These are phyloP conservation scores for Termitomyces sp. DNA, from an alignment of 768 basidiomycete genomes.

Conservation along the genomic window DNA sequence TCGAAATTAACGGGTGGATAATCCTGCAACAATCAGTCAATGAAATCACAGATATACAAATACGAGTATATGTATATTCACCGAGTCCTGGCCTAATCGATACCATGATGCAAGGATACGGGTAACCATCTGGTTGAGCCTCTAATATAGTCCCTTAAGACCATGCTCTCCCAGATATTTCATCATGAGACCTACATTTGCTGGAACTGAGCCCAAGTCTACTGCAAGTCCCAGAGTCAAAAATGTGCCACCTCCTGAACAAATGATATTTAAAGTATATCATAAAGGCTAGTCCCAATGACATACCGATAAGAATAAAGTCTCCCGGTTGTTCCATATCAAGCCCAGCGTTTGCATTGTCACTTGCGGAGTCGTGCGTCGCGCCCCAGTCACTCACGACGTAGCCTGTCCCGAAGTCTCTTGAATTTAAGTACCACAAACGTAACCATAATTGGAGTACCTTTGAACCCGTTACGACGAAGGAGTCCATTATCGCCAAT, in stretches of 20 bases:
- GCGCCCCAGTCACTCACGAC: conserved; percentile 53
- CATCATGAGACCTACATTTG: conserved; percentile 20
- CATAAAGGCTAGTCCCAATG: neutral
- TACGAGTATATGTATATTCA: conserved; percentile 15
- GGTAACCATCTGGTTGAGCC: conserved; percentile 46
- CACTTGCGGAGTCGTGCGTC: conserved; percentile 44
- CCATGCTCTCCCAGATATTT: neutral
- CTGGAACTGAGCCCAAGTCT: conserved; percentile 31
- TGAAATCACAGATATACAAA: neutral
- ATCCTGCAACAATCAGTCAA: conserved; percentile 25
- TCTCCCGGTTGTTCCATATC: conserved; percentile 56
- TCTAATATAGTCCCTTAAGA: conserved; percentile 19
- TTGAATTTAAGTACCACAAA: neutral
- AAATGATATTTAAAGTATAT: neutral
- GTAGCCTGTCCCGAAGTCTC: conserved; percentile 29
- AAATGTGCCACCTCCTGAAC: conserved; percentile 38
- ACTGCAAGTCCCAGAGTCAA: conserved; percentile 33
- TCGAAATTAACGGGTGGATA: conserved; percentile 49
- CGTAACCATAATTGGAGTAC: conserved; percentile 19
- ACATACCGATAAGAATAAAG: conserved; percentile 40
- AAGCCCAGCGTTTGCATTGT: conserved; percentile 47
- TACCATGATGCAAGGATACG: conserved; percentile 47
- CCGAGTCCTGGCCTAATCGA: conserved; percentile 46
- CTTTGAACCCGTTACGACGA: conserved; percentile 42
- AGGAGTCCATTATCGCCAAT: conserved; percentile 42